Conservation (phyloP, 2,329 filamentous ascomycete species). For the Zymoseptoria crescenta region DNA sequence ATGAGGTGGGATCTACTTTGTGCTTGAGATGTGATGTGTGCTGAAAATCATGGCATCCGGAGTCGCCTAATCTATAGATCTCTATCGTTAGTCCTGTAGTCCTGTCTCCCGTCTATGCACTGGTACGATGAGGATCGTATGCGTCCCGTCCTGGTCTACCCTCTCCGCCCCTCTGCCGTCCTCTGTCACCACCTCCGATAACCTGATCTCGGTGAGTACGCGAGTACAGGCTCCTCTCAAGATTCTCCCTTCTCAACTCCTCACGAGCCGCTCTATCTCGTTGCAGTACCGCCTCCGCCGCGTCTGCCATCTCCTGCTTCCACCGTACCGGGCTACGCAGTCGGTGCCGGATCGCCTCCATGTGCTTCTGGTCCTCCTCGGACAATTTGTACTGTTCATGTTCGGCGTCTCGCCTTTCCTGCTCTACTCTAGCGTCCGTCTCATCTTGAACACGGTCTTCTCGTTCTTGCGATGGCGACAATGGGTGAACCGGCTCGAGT, state of each 20-base stretch:
- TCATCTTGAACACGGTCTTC: too few relatives aligned
- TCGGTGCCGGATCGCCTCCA: too few relatives aligned
- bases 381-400: not conserved
- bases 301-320: not conserved
- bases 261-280: not conserved
- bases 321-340: too few relatives aligned
- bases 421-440: not conserved
- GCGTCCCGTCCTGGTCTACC: not conserved
- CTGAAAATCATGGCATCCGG: not conserved
- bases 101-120: not conserved
- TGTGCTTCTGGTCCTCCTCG: too few relatives aligned
- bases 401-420: not conserved
- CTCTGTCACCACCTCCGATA: not conserved
- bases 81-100: too few relatives aligned
- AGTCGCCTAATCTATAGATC: not conserved
- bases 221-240: not conserved
- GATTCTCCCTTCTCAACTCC: not conserved
- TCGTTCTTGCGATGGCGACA: too few relatives aligned
- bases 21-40: conserved; percentile 2
- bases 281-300: not conserved
- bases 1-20: conserved; percentile 8
- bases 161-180: not conserved
- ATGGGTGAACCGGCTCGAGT: too few relatives aligned
- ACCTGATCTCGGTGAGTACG: not conserved
- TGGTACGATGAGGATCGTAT: not conserved